Conservation (phyloP, 2,329 filamentous ascomycete species). For the Chaetomiaceae sp. region DNA sequence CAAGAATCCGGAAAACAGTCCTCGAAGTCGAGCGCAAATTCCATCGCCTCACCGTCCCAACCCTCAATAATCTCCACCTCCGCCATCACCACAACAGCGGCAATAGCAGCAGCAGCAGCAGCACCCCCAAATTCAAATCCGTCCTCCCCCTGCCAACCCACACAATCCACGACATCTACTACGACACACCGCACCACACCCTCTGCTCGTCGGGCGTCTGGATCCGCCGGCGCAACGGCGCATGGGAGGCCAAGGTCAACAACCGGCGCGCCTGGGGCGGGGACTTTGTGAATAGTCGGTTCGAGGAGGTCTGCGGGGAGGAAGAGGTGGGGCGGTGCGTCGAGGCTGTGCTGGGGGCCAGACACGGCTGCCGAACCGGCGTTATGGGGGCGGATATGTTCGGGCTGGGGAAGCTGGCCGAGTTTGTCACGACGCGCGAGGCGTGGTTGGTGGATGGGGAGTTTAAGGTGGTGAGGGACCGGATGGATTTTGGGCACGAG, state of each 20-base stretch:
- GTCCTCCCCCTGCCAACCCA: conserved; percentile 4
- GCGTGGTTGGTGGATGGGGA: conserved; percentile 13
- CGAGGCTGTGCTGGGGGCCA: background rate
- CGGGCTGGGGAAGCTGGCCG: conserved; percentile 17
- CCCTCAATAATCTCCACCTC: background rate
- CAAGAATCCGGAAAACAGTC: conserved; percentile 1
- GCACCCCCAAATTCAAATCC: conserved; percentile 1
- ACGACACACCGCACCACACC: conserved; percentile 9
- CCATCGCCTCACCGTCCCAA: conserved; percentile 13
- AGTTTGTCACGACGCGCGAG: conserved; percentile 16
- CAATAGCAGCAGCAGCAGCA: too few relatives aligned
- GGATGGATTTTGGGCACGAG: conserved; percentile 20
- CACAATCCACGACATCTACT: conserved; percentile 20
- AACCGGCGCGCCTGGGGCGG: conserved; percentile 8
- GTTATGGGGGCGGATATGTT: background rate
- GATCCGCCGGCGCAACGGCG: conserved; percentile 15
- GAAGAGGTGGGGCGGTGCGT: background rate
- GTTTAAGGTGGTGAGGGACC: conserved; percentile 18
- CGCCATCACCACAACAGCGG: background rate
- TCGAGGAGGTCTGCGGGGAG: conserved; percentile 7
- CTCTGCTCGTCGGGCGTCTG: conserved; percentile 7
- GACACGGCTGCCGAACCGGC: too few relatives aligned
- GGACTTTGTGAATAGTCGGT: conserved; percentile 9
- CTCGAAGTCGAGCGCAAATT: conserved; percentile 22
- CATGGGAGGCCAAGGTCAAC: conserved; percentile 18